Percentiles rank a stretch among this genome's conserved stretches.
Evolutionary conservation across 441 rosid genomes (phyloP).

Genomic region (Populus hybrid): DNA sequence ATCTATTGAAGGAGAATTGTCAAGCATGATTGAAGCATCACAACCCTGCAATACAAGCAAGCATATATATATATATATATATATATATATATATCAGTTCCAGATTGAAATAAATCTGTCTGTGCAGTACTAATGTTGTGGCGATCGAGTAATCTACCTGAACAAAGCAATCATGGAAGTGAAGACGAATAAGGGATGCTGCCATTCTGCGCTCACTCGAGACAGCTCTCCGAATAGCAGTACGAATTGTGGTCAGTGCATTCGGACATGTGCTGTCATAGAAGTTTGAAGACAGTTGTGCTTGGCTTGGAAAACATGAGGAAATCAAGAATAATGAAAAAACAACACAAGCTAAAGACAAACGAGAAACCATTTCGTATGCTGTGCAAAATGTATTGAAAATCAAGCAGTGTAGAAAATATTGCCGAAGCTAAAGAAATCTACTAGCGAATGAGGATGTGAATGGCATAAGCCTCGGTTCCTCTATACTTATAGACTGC

Average conservation of each 20-base stretch:
- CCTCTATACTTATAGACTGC: too few relatives aligned
- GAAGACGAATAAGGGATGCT: constrained; percentile 51
- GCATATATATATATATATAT: rapidly evolving
- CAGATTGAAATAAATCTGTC: neutral
- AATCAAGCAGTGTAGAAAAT: too few relatives aligned
- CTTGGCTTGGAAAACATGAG: constrained; percentile 16
- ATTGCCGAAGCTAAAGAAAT: too few relatives aligned
- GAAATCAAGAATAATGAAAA: too few relatives aligned
- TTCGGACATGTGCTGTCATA: constrained; percentile 45
- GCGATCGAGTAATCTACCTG: constrained; percentile 24
- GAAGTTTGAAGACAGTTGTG: constrained; percentile 42
- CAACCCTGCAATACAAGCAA: constrained; percentile 38
- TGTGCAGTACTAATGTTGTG: neutral
- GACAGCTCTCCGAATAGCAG: constrained; percentile 41
- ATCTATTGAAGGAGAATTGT: constrained; percentile 34
- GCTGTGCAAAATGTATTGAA: too few relatives aligned
- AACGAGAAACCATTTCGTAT: too few relatives aligned
- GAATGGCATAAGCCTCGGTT: too few relatives aligned
- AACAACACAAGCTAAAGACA: too few relatives aligned
- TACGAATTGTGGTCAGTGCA: constrained; percentile 46
- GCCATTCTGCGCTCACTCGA: constrained; percentile 32
- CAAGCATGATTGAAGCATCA: constrained; percentile 54
- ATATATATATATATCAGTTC: too few relatives aligned
- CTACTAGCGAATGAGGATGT: too few relatives aligned
- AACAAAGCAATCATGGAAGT: constrained; percentile 67